Base-by-base conservation (phyloP, 2,329 filamentous ascomycete genomes). In the Calonectria montana region DNA sequence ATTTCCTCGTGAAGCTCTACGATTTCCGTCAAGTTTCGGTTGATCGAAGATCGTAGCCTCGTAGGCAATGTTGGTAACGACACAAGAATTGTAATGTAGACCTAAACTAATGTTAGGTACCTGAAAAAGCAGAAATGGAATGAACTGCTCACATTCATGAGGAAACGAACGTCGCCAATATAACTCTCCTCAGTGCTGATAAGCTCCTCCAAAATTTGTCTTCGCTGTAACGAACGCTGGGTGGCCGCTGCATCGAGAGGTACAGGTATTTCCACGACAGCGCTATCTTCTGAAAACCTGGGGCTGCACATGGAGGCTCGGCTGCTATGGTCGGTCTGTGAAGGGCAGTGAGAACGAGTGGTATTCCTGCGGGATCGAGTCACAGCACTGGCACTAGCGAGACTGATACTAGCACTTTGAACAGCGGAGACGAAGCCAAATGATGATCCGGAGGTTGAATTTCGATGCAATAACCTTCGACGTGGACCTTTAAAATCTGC, bases 101-200 rank as follows among this genome's bases (percentile, higher is more conserved):
- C 90, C 93, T 95, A 48, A 6, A 10, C 9, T 16, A 2, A 15
- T 81, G 74, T 81, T 50, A 82, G 71, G 39, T 16, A 18, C 13
- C 12, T 9, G 53, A 12, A 3, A 31, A 21, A 13, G n/a, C 27
- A 8, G 12, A 47, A 3, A 16, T 39, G 15, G 31, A 7, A 4
- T 10, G 9, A 15, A 25, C 29, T 47, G 79, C 91, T 80, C 85
- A 96, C 96, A 83, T 97, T 95, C 81, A 94, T 93, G 71, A 98
- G 86, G 75, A 97, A 95, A 77, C 94, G 94, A 70, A 98, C 84
- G 78, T 98, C 96, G 18, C 92, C 91, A 77, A 98, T 92, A 81
- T 98, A 98, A 78, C 93, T 91, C 81, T 97, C 94, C 82, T 98
- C 97, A 0, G 96, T 97, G 69, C 86, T 89, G 72, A 98, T 91